Conservation (phyloP, 129 eudicot species). For the Ambrosia trifida region DNA sequence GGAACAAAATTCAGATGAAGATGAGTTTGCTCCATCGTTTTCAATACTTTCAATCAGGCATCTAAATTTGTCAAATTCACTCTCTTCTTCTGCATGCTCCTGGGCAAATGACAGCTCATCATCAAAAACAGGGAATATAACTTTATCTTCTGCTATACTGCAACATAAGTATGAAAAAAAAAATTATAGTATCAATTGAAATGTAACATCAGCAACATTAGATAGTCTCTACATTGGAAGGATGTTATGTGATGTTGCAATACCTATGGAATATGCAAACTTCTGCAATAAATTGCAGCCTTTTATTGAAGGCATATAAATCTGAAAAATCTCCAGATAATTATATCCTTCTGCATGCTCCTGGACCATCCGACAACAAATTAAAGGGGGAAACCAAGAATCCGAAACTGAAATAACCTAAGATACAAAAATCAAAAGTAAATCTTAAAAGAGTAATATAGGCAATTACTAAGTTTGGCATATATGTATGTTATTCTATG, state of each 20-base stretch:
- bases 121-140: slow-evolving; percentile 94
- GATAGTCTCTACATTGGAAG: background rate
- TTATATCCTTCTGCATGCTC: slow-evolving; percentile 73
- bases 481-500: no score
- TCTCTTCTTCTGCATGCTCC: slow-evolving; percentile 99
- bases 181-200: background rate
- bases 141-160: slow-evolving; percentile 99
- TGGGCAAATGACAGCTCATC: slow-evolving; percentile 81
- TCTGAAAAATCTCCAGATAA: slow-evolving; percentile 81
- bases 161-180: slow-evolving; percentile 29
- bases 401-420: no score
- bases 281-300: slow-evolving; percentile 96
- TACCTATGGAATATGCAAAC: slow-evolving; percentile 98
- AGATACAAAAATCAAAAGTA: no score
- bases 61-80: slow-evolving; percentile 78
- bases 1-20: slow-evolving; percentile 76
- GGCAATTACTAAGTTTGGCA: no score
- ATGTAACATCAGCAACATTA: background rate
- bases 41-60: slow-evolving; percentile 85
- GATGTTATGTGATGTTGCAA: background rate
- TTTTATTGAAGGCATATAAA: slow-evolving; percentile 71
- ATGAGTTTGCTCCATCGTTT: slow-evolving; percentile 79
- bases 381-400: no score
- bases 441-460: no score
- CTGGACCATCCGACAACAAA: no score